These are phyloP conservation scores for Stropharia rugosoannulata DNA, from an alignment of 768 basidiomycete species.

Conservation along the genomic window DNA sequence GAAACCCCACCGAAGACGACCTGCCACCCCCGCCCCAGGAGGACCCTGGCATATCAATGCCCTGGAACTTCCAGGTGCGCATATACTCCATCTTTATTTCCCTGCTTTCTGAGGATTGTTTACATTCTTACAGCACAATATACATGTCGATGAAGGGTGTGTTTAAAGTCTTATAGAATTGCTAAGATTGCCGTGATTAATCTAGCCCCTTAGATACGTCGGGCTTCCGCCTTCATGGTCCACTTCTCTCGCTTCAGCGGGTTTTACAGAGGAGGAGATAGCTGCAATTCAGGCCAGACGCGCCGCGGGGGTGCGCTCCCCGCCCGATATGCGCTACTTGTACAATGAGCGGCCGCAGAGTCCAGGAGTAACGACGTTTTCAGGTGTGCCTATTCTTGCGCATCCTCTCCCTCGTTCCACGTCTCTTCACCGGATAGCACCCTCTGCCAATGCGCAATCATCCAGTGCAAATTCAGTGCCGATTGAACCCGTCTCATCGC, in stretches of 20 bases:
- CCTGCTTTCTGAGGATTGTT: background rate
- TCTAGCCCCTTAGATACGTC: conserved; percentile 38
- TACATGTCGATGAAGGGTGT: conserved; percentile 77
- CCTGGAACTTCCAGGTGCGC: conserved; percentile 76
- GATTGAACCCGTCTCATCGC: conserved; percentile 1
- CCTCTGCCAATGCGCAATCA: background rate
- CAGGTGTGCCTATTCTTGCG: conserved; percentile 8
- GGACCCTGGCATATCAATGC: conserved; percentile 64
- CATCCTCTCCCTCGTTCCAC: conserved; percentile 18
- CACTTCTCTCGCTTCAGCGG: conserved; percentile 54
- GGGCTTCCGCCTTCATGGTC: conserved; percentile 79
- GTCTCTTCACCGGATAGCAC: conserved; percentile 12
- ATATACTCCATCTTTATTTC: background rate
- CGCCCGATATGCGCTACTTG: conserved; percentile 29
- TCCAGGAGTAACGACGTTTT: conserved; percentile 15
- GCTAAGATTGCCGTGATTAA: conserved; percentile 1
- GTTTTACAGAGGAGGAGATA: conserved; percentile 72
- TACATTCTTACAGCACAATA: conserved; percentile 55
- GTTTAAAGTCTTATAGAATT: conserved; percentile 19
- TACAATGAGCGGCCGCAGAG: conserved; percentile 35
- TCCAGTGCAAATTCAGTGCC: background rate
- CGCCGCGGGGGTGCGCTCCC: conserved; percentile 32
- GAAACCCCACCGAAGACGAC: conserved; percentile 18
- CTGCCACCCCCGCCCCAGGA: conserved; percentile 29
- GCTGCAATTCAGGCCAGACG: conserved; percentile 49